phyloP scores from a whole-genome alignment of 768 basidiomycete genomes.

The Cyathus striatus region DNA sequence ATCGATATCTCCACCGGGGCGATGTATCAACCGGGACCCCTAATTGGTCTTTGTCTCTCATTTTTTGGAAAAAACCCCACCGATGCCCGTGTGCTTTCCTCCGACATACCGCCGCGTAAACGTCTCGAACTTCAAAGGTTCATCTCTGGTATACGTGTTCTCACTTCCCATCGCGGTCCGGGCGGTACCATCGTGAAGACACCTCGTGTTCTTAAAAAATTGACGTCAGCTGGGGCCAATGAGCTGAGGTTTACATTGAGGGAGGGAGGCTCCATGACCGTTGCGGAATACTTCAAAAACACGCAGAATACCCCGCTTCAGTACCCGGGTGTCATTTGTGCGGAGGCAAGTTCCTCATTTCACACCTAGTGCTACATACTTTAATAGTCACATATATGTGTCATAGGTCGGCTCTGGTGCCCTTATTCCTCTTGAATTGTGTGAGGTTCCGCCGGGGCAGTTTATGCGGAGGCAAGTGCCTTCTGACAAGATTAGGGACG shows the following conservation, averaged over 20 bases:
- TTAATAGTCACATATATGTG: not conserved
- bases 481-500: slow-evolving; percentile 53
- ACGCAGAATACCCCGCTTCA: slow-evolving; percentile 26
- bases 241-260: slow-evolving; percentile 41
- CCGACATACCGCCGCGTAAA: slow-evolving; percentile 44
- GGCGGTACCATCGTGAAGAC: slow-evolving; percentile 15
- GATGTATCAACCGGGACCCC: slow-evolving; percentile 64
- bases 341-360: slow-evolving; percentile 35
- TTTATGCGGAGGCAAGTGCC: slow-evolving; percentile 69
- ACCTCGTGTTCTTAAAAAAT: slow-evolving; percentile 48
- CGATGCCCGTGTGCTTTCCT: slow-evolving; percentile 19
- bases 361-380: not conserved
- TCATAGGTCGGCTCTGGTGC: slow-evolving; percentile 57
- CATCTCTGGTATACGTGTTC: slow-evolving; percentile 27
- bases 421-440: slow-evolving; percentile 63
- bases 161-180: slow-evolving; percentile 14
- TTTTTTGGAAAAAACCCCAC: slow-evolving; percentile 26
- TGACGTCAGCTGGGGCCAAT: slow-evolving; percentile 47
- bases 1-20: slow-evolving; percentile 74
- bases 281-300: slow-evolving; percentile 12
- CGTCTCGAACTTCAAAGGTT: slow-evolving; percentile 35
- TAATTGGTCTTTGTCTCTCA: slow-evolving; percentile 55
- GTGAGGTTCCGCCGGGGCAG: slow-evolving; percentile 58
- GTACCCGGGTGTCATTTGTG: slow-evolving; percentile 45
- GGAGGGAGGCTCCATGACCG: slow-evolving; percentile 31